Evolutionary conservation across 1,139 yeast genomes (phyloP).

Genomic region (Keqinozyma sinolaborantium): DNA sequence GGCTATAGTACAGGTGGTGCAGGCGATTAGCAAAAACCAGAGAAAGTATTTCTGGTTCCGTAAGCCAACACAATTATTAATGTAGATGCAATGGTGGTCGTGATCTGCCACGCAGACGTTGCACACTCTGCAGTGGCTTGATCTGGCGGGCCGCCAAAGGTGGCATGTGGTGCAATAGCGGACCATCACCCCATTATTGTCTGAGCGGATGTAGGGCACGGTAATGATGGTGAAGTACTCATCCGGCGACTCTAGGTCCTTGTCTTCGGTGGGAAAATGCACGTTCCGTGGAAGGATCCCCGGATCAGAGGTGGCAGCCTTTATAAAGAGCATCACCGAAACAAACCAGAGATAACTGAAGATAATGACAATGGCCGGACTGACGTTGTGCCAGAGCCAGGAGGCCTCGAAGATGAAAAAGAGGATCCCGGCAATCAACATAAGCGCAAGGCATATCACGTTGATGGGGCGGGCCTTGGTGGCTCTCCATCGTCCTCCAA

Average conservation of each 20-base stretch:
- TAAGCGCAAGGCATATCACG: constrained; percentile 26
- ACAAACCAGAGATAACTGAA: constrained; percentile 58
- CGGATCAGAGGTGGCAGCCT: constrained; percentile 63
- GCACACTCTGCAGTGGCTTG: constrained; percentile 43
- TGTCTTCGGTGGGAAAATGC: constrained; percentile 43
- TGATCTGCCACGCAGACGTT: constrained; percentile 41
- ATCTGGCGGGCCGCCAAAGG: constrained; percentile 45
- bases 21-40: constrained; percentile 34
- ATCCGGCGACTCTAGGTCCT: constrained; percentile 36
- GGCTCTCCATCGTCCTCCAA: constrained; percentile 63
- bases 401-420: constrained; percentile 41
- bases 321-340: constrained; percentile 44
- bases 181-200: constrained; percentile 32
- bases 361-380: constrained; percentile 56
- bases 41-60: constrained; percentile 33
- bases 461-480: constrained; percentile 34
- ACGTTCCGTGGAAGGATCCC: constrained; percentile 70
- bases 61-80: constrained; percentile 40
- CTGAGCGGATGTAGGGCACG: constrained; percentile 43
- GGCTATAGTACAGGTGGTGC: constrained; percentile 18
- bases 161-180: constrained; percentile 45
- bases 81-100: constrained; percentile 40
- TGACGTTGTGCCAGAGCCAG: constrained; percentile 56
- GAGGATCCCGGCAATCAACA: constrained; percentile 49
- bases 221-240: constrained; percentile 60